Percentiles rank a stretch among this genome's conserved stretches.
These are phyloP conservation scores for Oldenlandia corymbosa DNA, from an alignment of 257 asterid genomes.

Conservation along the genomic window DNA sequence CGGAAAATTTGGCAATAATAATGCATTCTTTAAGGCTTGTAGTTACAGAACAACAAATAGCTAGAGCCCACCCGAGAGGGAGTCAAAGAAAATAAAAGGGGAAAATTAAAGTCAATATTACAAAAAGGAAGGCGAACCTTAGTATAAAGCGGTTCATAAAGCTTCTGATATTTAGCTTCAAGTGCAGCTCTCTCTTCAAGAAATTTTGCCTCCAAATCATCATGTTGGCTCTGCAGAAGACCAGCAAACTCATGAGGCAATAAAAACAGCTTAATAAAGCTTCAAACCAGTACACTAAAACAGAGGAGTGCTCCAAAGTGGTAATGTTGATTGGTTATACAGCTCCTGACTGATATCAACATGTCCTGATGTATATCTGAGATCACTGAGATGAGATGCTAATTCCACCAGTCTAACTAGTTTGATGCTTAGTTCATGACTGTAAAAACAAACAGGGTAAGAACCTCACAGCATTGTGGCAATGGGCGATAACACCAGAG, in stretches of 20 bases:
- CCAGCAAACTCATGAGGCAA: conserved; percentile 1
- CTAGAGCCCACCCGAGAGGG: too few species aligned
- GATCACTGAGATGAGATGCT: not conserved
- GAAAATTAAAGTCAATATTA: not conserved
- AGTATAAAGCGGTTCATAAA: conserved; percentile 57
- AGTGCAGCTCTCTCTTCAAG: conserved; percentile 70
- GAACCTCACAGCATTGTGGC: not conserved
- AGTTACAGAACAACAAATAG: too few species aligned
- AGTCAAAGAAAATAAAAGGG: not conserved
- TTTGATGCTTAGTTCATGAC: not conserved
- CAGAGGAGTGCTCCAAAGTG: not conserved
- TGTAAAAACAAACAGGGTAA: not conserved
- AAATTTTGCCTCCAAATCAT: conserved; percentile 68
- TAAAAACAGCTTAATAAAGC: not conserved
- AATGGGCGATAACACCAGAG: not conserved
- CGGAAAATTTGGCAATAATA: not conserved
- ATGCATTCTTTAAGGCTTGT: too few species aligned
- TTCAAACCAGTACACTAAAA: not conserved
- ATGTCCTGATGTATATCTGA: not conserved
- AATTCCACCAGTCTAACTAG: not conserved
- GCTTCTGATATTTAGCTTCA: conserved; percentile 75
- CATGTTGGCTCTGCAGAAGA: conserved; percentile 55
- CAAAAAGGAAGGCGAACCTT: conserved; percentile 32
- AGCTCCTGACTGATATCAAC: not conserved
- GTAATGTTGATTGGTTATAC: not conserved